phyloP scores from a whole-genome alignment of 2,329 filamentous ascomycete species.

The Camillea tinctor region DNA sequence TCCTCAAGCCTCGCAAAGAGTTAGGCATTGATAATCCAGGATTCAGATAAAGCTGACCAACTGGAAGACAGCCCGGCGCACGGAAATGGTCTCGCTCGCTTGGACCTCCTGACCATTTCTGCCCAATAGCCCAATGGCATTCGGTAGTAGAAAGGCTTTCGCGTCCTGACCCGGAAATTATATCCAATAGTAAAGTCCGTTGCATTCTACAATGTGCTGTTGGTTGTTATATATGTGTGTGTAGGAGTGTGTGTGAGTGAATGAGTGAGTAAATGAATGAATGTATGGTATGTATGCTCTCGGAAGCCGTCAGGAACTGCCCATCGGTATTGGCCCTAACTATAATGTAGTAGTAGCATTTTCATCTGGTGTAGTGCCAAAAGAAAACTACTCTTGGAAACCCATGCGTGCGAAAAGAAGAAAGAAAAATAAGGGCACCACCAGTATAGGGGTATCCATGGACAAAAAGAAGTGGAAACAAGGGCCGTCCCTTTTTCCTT shows the following conservation, averaged over 20 bases:
- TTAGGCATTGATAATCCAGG: conserved; percentile 33
- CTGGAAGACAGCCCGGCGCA: conserved; percentile 42
- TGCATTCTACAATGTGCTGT: conserved; percentile 26
- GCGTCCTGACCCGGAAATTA: conserved; percentile 35
- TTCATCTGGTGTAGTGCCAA: conserved; percentile 1
- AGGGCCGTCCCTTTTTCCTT: conserved; percentile 23
- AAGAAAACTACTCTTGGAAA: neutral
- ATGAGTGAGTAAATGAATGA: neutral
- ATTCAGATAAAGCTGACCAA: conserved; percentile 40
- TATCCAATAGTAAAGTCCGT: conserved; percentile 35
- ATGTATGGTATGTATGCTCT: neutral
- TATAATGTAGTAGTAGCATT: neutral
- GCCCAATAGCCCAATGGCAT: conserved; percentile 39
- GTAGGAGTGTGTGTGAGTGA: neutral
- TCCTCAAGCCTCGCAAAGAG: conserved; percentile 27
- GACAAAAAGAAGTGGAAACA: conserved; percentile 23
- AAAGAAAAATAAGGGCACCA: too few relatives aligned
- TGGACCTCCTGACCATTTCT: conserved; percentile 40
- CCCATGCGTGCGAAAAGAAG: neutral
- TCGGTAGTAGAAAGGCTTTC: conserved; percentile 22
- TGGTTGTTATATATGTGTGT: conserved; percentile 25
- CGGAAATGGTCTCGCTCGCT: conserved; percentile 37
- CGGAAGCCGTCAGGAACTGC: neutral
- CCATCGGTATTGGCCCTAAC: neutral
- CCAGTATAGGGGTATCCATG: neutral